Conservation (phyloP, 1,139 yeast genomes). For the Suhomyces taliae region DNA sequence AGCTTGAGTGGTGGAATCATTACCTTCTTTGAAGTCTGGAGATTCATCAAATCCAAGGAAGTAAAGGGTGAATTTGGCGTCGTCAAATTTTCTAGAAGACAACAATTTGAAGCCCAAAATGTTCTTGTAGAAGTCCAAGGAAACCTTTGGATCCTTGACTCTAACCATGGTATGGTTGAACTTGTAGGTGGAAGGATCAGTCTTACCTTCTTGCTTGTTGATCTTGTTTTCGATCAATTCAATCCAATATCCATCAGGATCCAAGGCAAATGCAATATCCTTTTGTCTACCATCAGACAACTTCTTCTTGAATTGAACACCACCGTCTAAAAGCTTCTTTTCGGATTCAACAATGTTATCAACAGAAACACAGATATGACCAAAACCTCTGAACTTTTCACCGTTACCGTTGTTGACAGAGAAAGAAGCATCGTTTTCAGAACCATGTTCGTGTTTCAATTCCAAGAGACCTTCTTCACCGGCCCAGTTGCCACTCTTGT, state of each 20-base stretch:
- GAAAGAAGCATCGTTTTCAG: slow-evolving; percentile 60
- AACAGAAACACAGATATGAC: slow-evolving; percentile 87
- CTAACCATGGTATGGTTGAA: slow-evolving; percentile 94
- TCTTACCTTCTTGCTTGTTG: slow-evolving; percentile 37
- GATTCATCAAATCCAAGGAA: slow-evolving; percentile 71
- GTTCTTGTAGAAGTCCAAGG: slow-evolving; percentile 74
- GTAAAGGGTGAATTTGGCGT: slow-evolving; percentile 80
- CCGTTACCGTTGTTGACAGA: slow-evolving; percentile 77
- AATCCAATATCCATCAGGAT: slow-evolving; percentile 97
- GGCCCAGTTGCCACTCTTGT: slow-evolving; percentile 55
- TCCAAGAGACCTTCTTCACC: slow-evolving; percentile 79
- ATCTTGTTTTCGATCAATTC: slow-evolving; percentile 73
- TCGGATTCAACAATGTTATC: slow-evolving; percentile 72
- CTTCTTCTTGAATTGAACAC: slow-evolving; percentile 79
- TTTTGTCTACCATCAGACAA: slow-evolving; percentile 88
- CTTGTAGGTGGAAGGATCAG: slow-evolving; percentile 48
- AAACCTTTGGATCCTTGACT: slow-evolving; percentile 76
- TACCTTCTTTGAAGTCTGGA: slow-evolving; percentile 30
- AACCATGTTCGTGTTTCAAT: slow-evolving; percentile 78
- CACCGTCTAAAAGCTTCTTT: slow-evolving; percentile 52
- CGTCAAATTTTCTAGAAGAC: slow-evolving; percentile 53
- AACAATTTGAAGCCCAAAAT: slow-evolving; percentile 78
- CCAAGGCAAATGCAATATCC: slow-evolving; percentile 89
- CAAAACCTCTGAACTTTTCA: slow-evolving; percentile 85
- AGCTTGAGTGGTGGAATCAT: slow-evolving; percentile 36